Evolutionary conservation across 2,329 filamentous ascomycete genomes (phyloP), one percentile per base, ranked within the genome.

Genomic region (Pseudogymnoascus sp.): DNA sequence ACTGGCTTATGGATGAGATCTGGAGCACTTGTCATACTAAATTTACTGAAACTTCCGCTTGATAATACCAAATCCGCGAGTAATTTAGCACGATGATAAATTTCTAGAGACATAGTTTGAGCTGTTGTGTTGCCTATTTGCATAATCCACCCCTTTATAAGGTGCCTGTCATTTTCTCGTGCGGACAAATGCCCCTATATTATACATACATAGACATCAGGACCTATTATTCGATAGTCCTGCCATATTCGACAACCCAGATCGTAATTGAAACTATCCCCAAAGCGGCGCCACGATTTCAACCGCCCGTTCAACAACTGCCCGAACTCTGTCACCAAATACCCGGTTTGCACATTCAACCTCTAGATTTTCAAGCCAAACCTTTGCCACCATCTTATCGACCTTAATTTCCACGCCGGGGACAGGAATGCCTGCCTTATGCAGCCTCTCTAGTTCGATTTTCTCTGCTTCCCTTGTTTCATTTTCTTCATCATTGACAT

Each of bases 331-430:
- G 74, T 96, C 93, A 56, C 87, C 87, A 71, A 96, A 84, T 16
- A 91, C 85, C 67, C 86, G 85, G 67, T 91, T 91, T 62, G 78
- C 78, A 74, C 91, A 96, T 76, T 97, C 95, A 4, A 99, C 90
- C 69, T 96, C 91, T 50, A 97, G 76, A 69, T 90, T 86, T 80
- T 97, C 95, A 40, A 99, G 79, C 93, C 93, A 97, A 5, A 99
- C 88, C 66, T 86, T 89, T 5, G 93, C 95, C 62, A 89, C 81
- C 77, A 92, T 88, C 77, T 91, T 95, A 70, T 97, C 93, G 3
- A 97, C 89, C 70, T 84, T 87, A 75, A 99, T 91, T 66, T 89
- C 85, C 14, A 99, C 81, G 0, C 93, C 95, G 0, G 95, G 95
- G 0, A 97, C 91, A 0, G 93, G 92, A 34, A 97, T 93, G 2